Evolutionary conservation across 2,329 filamentous ascomycete genomes (phyloP).

Genomic region (Penicillium sp.): DNA sequence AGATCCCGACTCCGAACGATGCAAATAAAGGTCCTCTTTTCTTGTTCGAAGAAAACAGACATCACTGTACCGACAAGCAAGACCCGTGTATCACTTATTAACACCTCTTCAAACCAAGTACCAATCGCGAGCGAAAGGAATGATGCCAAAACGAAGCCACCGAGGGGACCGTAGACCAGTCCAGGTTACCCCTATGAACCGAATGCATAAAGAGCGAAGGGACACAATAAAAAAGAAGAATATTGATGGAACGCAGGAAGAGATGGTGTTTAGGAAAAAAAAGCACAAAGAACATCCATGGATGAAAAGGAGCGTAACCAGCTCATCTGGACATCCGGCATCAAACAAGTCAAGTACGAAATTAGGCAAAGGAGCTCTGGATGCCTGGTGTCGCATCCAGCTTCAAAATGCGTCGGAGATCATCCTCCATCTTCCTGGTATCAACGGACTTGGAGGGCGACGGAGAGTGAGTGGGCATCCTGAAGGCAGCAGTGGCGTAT

Average conservation of each 20-base stretch:
- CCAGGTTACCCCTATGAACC: constrained; percentile 19
- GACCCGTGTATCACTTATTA: constrained; percentile 20
- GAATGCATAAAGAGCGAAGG: constrained; percentile 17
- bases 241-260: constrained; percentile 2
- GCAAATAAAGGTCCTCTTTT: constrained; percentile 9
- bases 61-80: constrained; percentile 19
- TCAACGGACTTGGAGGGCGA: constrained; percentile 32
- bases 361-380: constrained; percentile 30
- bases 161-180: constrained; percentile 21
- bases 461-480: constrained; percentile 22
- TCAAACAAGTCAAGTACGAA: neutral
- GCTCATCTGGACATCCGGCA: neutral
- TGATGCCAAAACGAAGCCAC: constrained; percentile 15
- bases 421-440: constrained; percentile 49
- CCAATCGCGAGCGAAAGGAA: constrained; percentile 13
- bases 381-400: constrained; percentile 36
- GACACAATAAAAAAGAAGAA: constrained; percentile 6
- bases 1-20: constrained; percentile 26
- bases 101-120: constrained; percentile 18
- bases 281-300: neutral
- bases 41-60: neutral
- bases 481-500: constrained; percentile 24
- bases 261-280: neutral
- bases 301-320: constrained; percentile 2
- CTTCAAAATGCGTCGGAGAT: constrained; percentile 49